Evolutionary conservation across 2,329 filamentous ascomycete genomes (phyloP).

Genomic region (Trichophyton mentagrophytes): DNA sequence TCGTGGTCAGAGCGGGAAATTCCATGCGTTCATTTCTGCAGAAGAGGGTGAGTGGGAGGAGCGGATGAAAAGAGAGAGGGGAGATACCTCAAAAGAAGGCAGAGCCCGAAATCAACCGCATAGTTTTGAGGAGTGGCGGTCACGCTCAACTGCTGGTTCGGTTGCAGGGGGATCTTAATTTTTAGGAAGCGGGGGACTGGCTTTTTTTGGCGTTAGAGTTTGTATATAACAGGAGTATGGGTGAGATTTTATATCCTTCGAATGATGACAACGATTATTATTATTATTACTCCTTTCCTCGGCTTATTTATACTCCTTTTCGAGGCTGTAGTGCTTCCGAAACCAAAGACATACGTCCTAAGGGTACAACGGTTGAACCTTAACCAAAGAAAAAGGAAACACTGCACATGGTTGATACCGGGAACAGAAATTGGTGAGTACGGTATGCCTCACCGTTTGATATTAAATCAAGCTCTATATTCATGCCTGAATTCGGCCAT

Average conservation of each 20-base stretch:
- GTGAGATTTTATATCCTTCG: neutral
- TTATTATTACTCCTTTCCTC: neutral
- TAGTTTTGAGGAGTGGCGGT: constrained; percentile 36
- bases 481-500: neutral
- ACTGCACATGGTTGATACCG: neutral
- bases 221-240: constrained; percentile 1
- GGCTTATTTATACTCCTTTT: too few relatives aligned
- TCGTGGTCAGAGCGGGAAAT: constrained; percentile 39
- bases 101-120: constrained; percentile 16
- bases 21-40: constrained; percentile 38
- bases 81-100: constrained; percentile 15
- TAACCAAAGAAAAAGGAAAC: neutral
- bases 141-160: constrained; percentile 23
- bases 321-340: too few relatives aligned
- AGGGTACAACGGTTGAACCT: too few relatives aligned
- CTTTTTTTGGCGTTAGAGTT: neutral
- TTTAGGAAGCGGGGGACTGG: neutral
- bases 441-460: too few relatives aligned
- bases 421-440: too few relatives aligned
- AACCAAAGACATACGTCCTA: too few relatives aligned
- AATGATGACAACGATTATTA: neutral
- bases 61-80: constrained; percentile 24
- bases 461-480: neutral
- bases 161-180: constrained; percentile 14
- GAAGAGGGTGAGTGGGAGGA: constrained; percentile 42